Evolutionary conservation across 1,284 basidiomycete genomes (phyloP).

Genomic region (Farysia itapuensis): DNA sequence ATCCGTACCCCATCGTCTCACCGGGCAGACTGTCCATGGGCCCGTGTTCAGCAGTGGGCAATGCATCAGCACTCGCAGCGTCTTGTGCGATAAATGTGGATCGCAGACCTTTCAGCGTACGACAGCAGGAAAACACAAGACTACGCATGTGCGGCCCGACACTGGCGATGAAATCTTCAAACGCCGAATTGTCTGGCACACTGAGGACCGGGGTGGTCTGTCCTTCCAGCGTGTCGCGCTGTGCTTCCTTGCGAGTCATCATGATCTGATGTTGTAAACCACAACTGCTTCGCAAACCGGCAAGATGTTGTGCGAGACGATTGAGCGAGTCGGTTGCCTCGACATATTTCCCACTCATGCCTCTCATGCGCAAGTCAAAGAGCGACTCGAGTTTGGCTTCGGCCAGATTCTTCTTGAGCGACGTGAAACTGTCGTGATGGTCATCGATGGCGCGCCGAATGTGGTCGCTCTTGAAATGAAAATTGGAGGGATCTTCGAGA

Average conservation of each 20-base stretch:
- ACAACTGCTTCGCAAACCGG: constrained; percentile 49
- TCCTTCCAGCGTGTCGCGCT: constrained; percentile 5
- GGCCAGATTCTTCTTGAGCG: constrained; percentile 48
- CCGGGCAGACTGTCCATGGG: too few relatives aligned
- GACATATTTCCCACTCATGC: constrained; percentile 36
- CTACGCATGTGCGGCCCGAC: constrained; percentile 57
- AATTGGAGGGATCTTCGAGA: constrained; percentile 48
- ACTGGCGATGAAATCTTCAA: constrained; percentile 43
- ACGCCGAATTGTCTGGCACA: constrained; percentile 14
- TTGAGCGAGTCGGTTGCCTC: constrained; percentile 48
- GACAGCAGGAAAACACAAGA: constrained; percentile 44
- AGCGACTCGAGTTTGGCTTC: constrained; percentile 51
- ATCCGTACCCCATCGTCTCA: too few relatives aligned
- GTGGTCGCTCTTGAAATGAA: constrained; percentile 44
- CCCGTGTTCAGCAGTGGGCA: neutral
- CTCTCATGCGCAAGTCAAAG: constrained; percentile 48
- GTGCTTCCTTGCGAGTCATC: constrained; percentile 21
- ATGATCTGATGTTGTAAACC: constrained; percentile 52
- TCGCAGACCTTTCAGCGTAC: constrained; percentile 31
- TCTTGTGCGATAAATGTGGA: constrained; percentile 29
- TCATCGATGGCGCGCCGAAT: constrained; percentile 53
- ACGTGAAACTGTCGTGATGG: constrained; percentile 52
- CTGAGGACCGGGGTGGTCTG: neutral
- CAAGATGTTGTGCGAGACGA: constrained; percentile 50
- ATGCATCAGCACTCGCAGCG: neutral